phyloP scores from a whole-genome alignment of 805 yeast species.

The Candida arabinofermentans region DNA sequence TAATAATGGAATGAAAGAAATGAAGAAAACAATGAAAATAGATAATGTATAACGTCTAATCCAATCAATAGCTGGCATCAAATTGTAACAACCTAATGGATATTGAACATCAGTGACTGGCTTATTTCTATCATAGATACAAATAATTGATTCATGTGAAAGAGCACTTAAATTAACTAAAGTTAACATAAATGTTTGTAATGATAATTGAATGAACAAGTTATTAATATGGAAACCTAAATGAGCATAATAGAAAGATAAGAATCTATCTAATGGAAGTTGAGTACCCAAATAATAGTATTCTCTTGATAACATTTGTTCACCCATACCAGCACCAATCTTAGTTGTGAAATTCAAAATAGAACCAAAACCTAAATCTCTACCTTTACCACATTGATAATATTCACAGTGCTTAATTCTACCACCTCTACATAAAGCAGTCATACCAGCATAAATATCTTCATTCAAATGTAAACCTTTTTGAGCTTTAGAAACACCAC shows the following conservation, averaged over 20 bases:
- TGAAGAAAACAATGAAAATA: conserved; percentile 76
- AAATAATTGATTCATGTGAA: conserved; percentile 66
- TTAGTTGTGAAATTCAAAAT: conserved; percentile 81
- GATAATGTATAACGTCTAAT: conserved; percentile 76
- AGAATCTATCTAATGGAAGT: conserved; percentile 73
- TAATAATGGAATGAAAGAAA: conserved; percentile 73
- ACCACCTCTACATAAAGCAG: conserved; percentile 78
- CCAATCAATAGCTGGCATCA: conserved; percentile 76
- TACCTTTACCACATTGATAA: conserved; percentile 87
- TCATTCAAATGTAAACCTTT: conserved; percentile 82
- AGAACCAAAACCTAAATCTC: conserved; percentile 85
- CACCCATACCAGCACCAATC: conserved; percentile 94
- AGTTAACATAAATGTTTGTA: conserved; percentile 68
- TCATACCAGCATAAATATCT: conserved; percentile 89
- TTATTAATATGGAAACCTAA: conserved; percentile 85
- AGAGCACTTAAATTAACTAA: conserved; percentile 68
- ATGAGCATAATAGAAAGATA: conserved; percentile 82
- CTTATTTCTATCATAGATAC: conserved; percentile 59
- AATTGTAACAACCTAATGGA: conserved; percentile 73
- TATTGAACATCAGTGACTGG: conserved; percentile 64
- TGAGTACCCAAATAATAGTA: conserved; percentile 79
- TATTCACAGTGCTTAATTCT: conserved; percentile 84
- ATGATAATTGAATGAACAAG: conserved; percentile 69
- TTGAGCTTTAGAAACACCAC: conserved; percentile 86
- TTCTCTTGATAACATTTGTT: conserved; percentile 81